Conservation (phyloP, 495 filamentous ascomycete species). For the Podospora australis region DNA sequence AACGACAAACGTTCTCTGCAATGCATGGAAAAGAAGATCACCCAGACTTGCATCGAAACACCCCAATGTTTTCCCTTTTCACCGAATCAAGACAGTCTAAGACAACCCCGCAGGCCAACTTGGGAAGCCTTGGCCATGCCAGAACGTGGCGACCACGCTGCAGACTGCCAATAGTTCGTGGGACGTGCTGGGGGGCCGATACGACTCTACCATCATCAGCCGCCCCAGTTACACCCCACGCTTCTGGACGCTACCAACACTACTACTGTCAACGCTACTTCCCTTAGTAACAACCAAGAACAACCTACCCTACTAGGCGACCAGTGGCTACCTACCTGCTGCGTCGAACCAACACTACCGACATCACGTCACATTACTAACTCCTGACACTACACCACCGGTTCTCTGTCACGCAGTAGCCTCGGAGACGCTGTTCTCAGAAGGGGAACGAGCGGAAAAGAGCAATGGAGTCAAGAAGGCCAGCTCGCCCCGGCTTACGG, state of each 20-base stretch:
- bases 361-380: constrained; percentile 1
- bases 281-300: too few species aligned
- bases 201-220: constrained; percentile 5
- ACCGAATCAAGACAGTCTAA: neutral
- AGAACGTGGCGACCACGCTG: constrained; percentile 9
- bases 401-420: neutral
- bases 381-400: neutral
- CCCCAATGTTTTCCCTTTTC: neutral
- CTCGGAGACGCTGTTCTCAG: neutral
- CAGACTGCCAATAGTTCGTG: constrained; percentile 12
- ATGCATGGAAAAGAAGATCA: constrained; percentile 4
- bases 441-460: neutral
- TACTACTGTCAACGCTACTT: too few species aligned
- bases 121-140: neutral
- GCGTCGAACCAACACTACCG: neutral
- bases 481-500: neutral
- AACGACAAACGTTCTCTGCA: too few species aligned
- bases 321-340: neutral
- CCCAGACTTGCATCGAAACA: neutral
- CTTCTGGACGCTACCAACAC: neutral
- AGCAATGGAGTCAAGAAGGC: neutral
- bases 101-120: constrained; percentile 8
- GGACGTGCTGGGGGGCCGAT: constrained; percentile 1
- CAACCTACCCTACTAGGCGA: neutral
- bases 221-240: constrained; percentile 10